Conservation (phyloP, 140 eudicot genomes). For the Eryngium alpinum region DNA sequence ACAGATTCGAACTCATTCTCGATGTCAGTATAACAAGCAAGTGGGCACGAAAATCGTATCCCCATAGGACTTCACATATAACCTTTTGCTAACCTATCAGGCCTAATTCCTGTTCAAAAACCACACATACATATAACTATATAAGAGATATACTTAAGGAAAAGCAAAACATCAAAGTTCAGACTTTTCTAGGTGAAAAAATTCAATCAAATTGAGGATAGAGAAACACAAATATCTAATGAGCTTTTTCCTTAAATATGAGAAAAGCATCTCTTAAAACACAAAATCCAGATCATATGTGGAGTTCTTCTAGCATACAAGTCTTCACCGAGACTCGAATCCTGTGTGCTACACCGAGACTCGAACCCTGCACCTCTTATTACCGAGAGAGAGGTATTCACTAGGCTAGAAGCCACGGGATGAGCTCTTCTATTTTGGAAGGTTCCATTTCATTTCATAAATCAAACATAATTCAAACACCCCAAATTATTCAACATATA, state of each 20-base stretch:
- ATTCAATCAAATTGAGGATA: background rate
- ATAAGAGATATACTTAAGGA: background rate
- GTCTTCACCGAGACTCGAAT: too few species aligned
- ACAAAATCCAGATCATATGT: background rate
- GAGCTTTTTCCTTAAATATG: background rate
- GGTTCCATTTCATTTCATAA: background rate
- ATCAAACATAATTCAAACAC: background rate
- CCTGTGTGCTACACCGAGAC: too few species aligned
- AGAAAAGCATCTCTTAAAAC: background rate
- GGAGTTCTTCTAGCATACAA: too few species aligned
- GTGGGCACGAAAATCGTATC: constrained; percentile 73
- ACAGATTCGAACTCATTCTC: constrained; percentile 46
- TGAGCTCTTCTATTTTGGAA: background rate
- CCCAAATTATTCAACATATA: background rate
- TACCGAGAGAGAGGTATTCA: too few species aligned
- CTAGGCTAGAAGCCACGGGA: too few species aligned
- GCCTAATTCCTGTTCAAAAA: constrained; percentile 32
- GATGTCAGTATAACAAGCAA: constrained; percentile 42
- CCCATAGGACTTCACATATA: constrained; percentile 59
- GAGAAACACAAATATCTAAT: background rate
- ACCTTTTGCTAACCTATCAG: constrained; percentile 5
- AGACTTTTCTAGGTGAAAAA: background rate
- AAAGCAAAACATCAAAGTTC: background rate
- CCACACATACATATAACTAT: background rate
- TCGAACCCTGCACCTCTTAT: background rate